Evolutionary conservation across 805 yeast genomes (phyloP).

Genomic region (Hanseniaspora nectarophila): DNA sequence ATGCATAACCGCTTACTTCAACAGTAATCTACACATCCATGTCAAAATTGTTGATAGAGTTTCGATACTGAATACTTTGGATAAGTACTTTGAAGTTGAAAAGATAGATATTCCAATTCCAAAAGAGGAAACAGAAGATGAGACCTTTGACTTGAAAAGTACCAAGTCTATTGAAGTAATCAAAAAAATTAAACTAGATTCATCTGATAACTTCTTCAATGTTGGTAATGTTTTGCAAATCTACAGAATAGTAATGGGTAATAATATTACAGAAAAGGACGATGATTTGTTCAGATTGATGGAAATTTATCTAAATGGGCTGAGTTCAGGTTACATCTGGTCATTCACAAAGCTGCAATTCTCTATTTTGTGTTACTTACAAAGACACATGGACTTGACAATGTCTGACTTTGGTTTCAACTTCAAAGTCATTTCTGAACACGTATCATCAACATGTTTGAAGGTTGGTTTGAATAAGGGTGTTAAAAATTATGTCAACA

Average conservation of each 20-base stretch:
- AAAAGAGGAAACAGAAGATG: not conserved
- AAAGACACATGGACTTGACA: conserved; percentile 16
- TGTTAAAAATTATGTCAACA: conserved; percentile 17
- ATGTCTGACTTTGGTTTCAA: conserved; percentile 17
- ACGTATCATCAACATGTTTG: conserved; percentile 18
- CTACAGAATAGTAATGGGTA: conserved; percentile 14
- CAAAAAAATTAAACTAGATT: not conserved
- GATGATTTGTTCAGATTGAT: conserved; percentile 10
- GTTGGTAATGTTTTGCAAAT: conserved; percentile 8
- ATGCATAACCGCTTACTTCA: conserved; percentile 1
- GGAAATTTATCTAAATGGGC: conserved; percentile 9
- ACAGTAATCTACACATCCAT: conserved; percentile 9
- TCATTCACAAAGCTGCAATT: conserved; percentile 24
- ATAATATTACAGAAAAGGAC: not conserved
- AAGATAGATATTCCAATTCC: not conserved
- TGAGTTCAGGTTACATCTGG: conserved; percentile 10
- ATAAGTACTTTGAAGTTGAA: conserved; percentile 9
- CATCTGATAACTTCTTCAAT: conserved; percentile 9
- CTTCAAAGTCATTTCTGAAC: conserved; percentile 17
- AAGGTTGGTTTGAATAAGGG: conserved; percentile 19
- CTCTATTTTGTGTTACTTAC: conserved; percentile 20
- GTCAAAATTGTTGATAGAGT: conserved; percentile 11
- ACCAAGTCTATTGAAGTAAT: not conserved
- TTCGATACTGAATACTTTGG: not conserved
- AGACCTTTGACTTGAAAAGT: not conserved